Conservation (phyloP, 768 basidiomycete species). For the Podaxis pistillaris region DNA sequence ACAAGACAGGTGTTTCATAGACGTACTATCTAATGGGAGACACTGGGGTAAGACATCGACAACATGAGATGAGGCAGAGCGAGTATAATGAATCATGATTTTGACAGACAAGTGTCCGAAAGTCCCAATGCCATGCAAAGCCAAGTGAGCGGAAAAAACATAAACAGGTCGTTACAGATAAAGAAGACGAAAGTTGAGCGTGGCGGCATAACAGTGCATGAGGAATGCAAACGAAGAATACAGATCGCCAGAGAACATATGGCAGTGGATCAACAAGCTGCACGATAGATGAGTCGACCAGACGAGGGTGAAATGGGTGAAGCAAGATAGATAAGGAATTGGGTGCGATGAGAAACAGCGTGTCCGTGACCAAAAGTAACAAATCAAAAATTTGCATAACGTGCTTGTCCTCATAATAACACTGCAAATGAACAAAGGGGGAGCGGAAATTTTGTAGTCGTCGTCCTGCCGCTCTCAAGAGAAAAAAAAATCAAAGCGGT, state of each 20-base stretch:
- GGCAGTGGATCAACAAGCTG: not conserved
- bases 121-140: slow-evolving; percentile 5
- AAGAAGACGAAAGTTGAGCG: not conserved
- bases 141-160: not conserved
- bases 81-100: not conserved
- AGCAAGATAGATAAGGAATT: not conserved
- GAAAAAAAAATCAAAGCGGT: not conserved
- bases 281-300: not conserved
- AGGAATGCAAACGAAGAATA: not conserved
- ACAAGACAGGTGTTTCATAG: not conserved
- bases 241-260: not conserved
- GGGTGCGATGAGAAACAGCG: not conserved
- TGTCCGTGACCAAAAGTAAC: slow-evolving; percentile 1
- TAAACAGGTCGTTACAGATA: not conserved
- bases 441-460: not conserved
- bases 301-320: not conserved
- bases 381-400: slow-evolving; percentile 1
- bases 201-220: not conserved
- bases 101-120: not conserved
- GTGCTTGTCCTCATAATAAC: not conserved
- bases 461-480: not conserved
- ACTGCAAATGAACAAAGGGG: not conserved
- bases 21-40: not conserved
- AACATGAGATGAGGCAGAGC: not conserved
- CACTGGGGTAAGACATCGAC: not conserved